Evolutionary conservation across 1,284 basidiomycete species (phyloP), one percentile per base, ranked within the genome.

Genomic region (Stygiomarasmius scandens): DNA sequence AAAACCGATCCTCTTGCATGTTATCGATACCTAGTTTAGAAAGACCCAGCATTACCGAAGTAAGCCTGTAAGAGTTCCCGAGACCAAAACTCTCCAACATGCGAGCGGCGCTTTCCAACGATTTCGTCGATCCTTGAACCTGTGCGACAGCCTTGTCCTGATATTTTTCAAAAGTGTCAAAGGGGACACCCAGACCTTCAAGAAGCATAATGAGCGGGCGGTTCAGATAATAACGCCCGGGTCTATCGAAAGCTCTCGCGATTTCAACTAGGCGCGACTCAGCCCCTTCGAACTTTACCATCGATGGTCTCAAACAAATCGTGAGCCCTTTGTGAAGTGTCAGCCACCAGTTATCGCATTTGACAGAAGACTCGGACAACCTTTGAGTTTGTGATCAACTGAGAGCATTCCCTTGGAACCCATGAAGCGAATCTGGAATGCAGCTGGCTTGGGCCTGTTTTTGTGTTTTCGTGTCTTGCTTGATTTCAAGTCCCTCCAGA

Each of bases 361-460:
- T 10, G 22, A 50, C n/a, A 25, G 9, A 16, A 20, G 16, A 22
- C 23, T 52, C 36, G 12, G 38, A 9, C 38, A 19, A n/a, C 38
- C 38, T 38, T 63, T 48, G 10, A 88, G 67, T 10, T 60, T 73
- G 58, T 83, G 66, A 63, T 89, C 83, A 14, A 87, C 75, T 9
- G 79, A 80, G 10, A 89, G 63, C 78, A 89, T 82, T 0, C 87
- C 83, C 66, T 88, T 88, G 0, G 82, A 83, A 0, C 86, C 86
- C 62, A 74, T 74, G 60, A 86, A 80, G n/a, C 86, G 79, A 29
- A 89, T 75, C 64, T 89, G 87, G 60, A 81, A 81, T 1, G 83
- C 81, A 9, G 77, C 70, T 12, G 85, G 78, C 58, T 74, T 71
- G 1, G 70, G 67, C 53, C 69, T 72, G 22, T 61, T 25, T 73